These are phyloP conservation scores for Arthrobotrys sinensis DNA, from an alignment of 2,329 filamentous ascomycete genomes.

Conservation along the genomic window DNA sequence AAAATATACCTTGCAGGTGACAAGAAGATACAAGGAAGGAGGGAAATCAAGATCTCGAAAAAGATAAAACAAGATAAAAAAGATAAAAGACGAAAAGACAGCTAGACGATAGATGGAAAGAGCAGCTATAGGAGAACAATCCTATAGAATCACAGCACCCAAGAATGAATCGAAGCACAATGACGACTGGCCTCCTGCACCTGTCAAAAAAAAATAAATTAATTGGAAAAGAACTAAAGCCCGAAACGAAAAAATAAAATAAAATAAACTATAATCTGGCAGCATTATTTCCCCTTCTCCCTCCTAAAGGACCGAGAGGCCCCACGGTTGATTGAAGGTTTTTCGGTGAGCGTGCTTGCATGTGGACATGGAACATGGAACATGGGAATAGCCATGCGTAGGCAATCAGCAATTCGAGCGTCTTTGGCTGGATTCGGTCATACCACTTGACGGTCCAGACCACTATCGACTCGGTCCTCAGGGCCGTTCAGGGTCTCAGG, in stretches of 20 bases:
- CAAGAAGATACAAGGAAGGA: constrained; percentile 1
- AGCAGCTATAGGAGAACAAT: constrained; percentile 29
- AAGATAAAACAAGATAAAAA: constrained; percentile 13
- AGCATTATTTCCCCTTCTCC: constrained; percentile 27
- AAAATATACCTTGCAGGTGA: constrained; percentile 3
- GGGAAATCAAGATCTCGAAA: constrained; percentile 3
- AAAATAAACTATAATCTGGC: background rate
- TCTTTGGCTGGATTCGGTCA: constrained; percentile 42
- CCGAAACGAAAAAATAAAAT: constrained; percentile 2
- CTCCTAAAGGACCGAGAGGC: background rate
- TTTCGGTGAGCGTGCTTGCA: constrained; percentile 37
- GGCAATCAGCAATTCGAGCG: constrained; percentile 30
- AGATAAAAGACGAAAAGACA: constrained; percentile 33
- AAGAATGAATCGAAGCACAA: constrained; percentile 20
- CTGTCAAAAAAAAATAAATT: constrained; percentile 27
- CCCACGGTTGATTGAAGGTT: constrained; percentile 22
- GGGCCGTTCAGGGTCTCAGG: constrained; percentile 51
- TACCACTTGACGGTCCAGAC: constrained; percentile 29
- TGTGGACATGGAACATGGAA: constrained; percentile 35
- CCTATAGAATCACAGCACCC: constrained; percentile 17
- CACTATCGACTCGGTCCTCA: constrained; percentile 36
- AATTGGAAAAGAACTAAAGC: constrained; percentile 13
- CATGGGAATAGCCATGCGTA: constrained; percentile 38
- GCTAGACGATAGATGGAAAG: constrained; percentile 30
- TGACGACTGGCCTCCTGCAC: constrained; percentile 39